Evolutionary conservation across 1,139 yeast species (phyloP).

Genomic region (Ashbya aceris): DNA sequence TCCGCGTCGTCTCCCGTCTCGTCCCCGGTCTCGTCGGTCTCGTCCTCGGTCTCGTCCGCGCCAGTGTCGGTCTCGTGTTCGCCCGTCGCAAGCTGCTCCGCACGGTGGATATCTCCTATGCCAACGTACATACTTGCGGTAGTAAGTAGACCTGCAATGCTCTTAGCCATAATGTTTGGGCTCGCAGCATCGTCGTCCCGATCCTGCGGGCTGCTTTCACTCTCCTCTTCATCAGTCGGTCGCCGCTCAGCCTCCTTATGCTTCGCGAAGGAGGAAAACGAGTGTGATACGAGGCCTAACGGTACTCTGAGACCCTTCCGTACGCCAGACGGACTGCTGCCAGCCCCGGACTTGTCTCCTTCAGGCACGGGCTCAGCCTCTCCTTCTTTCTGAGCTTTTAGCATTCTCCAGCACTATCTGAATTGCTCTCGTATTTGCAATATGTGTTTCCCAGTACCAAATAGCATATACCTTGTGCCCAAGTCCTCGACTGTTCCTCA

Average conservation of each 20-base stretch:
- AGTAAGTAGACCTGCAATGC: constrained; percentile 42
- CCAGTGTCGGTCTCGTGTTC: constrained; percentile 11
- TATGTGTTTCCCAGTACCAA: too few species aligned
- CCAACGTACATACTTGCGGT: constrained; percentile 48
- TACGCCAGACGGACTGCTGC: not conserved
- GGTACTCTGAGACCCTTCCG: constrained; percentile 1
- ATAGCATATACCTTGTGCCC: too few species aligned
- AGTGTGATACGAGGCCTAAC: not conserved
- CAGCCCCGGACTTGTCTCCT: too few species aligned
- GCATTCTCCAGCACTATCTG: too few species aligned
- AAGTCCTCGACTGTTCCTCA: too few species aligned
- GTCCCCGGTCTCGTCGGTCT: constrained; percentile 4
- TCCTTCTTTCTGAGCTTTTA: too few species aligned
- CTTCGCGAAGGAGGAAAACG: not conserved
- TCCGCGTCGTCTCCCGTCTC: constrained; percentile 1
- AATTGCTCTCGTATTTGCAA: too few species aligned
- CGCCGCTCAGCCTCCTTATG: not conserved
- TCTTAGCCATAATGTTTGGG: constrained; percentile 36
- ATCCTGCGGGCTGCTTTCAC: constrained; percentile 2
- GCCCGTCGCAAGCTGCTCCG: constrained; percentile 19
- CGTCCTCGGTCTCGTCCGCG: constrained; percentile 8
- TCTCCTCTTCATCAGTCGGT: not conserved
- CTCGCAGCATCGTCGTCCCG: constrained; percentile 28
- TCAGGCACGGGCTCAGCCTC: too few species aligned
- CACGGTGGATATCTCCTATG: constrained; percentile 27